These are phyloP conservation scores for Didymella lethalis DNA, from an alignment of 2,329 filamentous ascomycete genomes.

Conservation along the genomic window DNA sequence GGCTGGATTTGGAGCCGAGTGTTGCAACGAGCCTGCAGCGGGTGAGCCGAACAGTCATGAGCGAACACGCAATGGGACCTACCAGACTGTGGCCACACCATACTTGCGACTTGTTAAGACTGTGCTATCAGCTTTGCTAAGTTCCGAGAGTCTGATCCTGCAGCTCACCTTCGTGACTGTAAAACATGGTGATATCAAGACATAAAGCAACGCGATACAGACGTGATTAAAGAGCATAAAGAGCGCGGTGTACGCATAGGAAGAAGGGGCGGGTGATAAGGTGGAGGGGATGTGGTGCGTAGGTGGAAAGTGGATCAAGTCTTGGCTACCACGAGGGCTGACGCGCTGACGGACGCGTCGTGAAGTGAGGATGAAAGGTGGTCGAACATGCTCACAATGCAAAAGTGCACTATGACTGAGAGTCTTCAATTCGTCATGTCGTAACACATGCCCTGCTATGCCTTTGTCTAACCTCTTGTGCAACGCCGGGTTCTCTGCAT, in stretches of 20 bases:
- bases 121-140: slow-evolving; percentile 43
- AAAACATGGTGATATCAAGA: slow-evolving; percentile 74
- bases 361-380: slow-evolving; percentile 30
- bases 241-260: slow-evolving; percentile 2
- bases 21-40: slow-evolving; percentile 84
- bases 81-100: slow-evolving; percentile 96
- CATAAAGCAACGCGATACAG: slow-evolving; percentile 10
- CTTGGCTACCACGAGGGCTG: slow-evolving; percentile 21
- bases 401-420: slow-evolving; percentile 1
- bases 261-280: not conserved
- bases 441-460: slow-evolving; percentile 26
- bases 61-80: slow-evolving; percentile 40
- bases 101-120: slow-evolving; percentile 86
- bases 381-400: not conserved
- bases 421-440: slow-evolving; percentile 31
- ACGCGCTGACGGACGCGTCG: slow-evolving; percentile 27
- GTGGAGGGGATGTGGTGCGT: not conserved
- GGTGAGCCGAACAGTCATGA: slow-evolving; percentile 31
- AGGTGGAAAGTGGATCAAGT: not conserved
- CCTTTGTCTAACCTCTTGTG: slow-evolving; percentile 38
- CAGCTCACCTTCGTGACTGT: slow-evolving; percentile 86
- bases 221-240: slow-evolving; percentile 13
- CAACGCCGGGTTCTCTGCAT: slow-evolving; percentile 41
- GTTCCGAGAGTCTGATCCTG: slow-evolving; percentile 2
- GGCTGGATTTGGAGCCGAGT: slow-evolving; percentile 73